A percentile compares a stretch with the other conserved stretches of the same genome.
Conservation (phyloP, 108 stramenopile genomes). For the Fragilariopsis cylindrus region DNA sequence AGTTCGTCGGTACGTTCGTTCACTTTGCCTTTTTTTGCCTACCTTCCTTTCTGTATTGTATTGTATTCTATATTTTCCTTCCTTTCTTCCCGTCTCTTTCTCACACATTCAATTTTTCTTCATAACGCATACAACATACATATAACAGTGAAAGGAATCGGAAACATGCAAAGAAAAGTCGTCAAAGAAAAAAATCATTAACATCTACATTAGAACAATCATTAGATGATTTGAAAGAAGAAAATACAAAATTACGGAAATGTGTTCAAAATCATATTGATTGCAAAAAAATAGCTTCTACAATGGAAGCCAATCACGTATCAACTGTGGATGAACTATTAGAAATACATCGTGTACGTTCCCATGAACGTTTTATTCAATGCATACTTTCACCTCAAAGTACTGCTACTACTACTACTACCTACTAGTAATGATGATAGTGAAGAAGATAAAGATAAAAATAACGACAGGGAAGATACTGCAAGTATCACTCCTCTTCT, state of each 20-base stretch:
- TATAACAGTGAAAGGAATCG: conserved; percentile 69
- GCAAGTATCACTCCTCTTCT: no score
- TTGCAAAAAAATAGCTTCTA: neutral
- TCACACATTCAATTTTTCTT: neutral
- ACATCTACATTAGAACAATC: conserved; percentile 90
- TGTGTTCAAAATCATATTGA: conserved; percentile 38
- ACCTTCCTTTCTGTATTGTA: no score
- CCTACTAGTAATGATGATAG: no score
- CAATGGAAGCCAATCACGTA: neutral
- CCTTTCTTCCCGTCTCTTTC: no score
- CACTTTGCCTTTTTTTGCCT: no score
- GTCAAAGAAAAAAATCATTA: conserved; percentile 95
- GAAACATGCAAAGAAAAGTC: conserved; percentile 89
- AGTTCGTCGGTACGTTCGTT: neutral
- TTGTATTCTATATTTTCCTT: no score
- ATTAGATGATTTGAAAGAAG: conserved; percentile 72
- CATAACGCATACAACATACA: neutral
- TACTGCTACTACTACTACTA: no score
- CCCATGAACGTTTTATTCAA: neutral
- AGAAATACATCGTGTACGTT: conserved; percentile 7
- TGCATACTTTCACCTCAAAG: neutral
- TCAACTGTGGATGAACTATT: neutral
- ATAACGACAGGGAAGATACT: no score
- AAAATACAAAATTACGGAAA: conserved; percentile 74
- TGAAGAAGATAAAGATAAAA: no score